Percentiles rank a stretch among this genome's conserved stretches.
Conservation (phyloP, 2,329 filamentous ascomycete species). For the Botrytis cinerea region DNA sequence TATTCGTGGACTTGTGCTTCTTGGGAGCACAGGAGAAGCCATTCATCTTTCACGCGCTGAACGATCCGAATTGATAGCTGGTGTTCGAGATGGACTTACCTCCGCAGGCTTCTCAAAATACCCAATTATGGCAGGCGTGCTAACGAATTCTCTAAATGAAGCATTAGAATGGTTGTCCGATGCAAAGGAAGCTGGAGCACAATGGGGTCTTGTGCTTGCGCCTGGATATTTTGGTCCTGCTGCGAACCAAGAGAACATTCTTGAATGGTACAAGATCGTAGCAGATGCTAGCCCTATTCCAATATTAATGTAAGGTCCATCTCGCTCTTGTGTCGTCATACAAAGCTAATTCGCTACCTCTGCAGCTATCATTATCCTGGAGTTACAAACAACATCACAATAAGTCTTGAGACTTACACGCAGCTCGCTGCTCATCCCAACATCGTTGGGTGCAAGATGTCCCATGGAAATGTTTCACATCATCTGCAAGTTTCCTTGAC, state of each 20-base stretch:
- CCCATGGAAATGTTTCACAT: constrained; percentile 63
- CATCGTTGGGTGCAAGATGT: constrained; percentile 68
- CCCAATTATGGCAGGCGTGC: constrained; percentile 58
- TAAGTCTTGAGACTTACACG: constrained; percentile 57
- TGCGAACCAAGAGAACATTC: constrained; percentile 55
- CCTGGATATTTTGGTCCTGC: constrained; percentile 55
- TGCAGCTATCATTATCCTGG: constrained; percentile 56
- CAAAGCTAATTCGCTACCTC: background rate
- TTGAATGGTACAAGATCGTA: constrained; percentile 59
- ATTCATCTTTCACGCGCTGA: constrained; percentile 59
- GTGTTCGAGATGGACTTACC: constrained; percentile 46
- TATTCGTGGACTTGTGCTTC: constrained; percentile 59
- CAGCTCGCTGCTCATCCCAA: constrained; percentile 60
- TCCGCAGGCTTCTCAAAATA: constrained; percentile 56
- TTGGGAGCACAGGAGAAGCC: constrained; percentile 63
- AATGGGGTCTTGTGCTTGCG: constrained; percentile 62
- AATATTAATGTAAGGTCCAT: constrained; percentile 55
- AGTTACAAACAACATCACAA: constrained; percentile 62
- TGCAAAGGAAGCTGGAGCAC: constrained; percentile 58
- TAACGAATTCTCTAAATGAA: constrained; percentile 58
- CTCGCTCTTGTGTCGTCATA: background rate
- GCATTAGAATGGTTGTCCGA: constrained; percentile 51
- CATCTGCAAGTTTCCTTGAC: constrained; percentile 60
- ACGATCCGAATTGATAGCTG: constrained; percentile 42
- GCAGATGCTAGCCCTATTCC: constrained; percentile 61